Evolutionary conservation across 2,329 filamentous ascomycete species (phyloP), one percentile per base, ranked within the genome.

Genomic region (Didymella keratinophila): DNA sequence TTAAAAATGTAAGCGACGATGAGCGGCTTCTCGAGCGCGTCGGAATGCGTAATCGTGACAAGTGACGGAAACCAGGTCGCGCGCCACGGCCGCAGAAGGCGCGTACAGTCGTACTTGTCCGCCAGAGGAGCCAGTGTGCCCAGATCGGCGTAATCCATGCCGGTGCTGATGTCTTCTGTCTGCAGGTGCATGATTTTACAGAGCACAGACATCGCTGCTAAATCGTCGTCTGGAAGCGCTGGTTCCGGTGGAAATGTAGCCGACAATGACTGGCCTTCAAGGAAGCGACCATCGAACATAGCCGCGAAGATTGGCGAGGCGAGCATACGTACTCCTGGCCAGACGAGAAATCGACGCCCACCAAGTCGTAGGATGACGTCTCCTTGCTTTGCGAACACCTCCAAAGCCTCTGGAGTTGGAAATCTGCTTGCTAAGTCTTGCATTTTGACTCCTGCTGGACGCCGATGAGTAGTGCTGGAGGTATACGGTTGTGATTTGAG

Each of bases 211-310:
- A 37, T 48, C 4, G 43, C 20, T 11, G 34, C 27, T 10, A 36
- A 21, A 5, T 37, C 25, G 9, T 52, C 43, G 2, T 48, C 36
- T 20, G 43, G 48, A 8, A 52, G 43, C 14, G 48, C 9, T 3
- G 48, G 11, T 3, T 37, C 36, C 3, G 27, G 43, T 18, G 54
- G 48, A 3, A 36, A 42, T 4, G n/a, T 12, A 20, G 42, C 2
- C 12, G 10, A 34, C 10, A 52, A 20, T 14, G 11, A 21, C 18
- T 57, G 27, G 4, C 47, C 48, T 25, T 57, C 28, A 5, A n/a
- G 32, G 12, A 43, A 48, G 37, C 43, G 28, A 3, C 42, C 43
- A 11, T 48, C 28, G 21, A 52, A 52, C 43, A 57, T 37, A n/a
- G 43, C 48, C 2, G 36, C 54, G 10, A 48, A 57, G 20, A 48